Base-by-base conservation (phyloP, 306 rosid species). In the Clitoria ternatea region DNA sequence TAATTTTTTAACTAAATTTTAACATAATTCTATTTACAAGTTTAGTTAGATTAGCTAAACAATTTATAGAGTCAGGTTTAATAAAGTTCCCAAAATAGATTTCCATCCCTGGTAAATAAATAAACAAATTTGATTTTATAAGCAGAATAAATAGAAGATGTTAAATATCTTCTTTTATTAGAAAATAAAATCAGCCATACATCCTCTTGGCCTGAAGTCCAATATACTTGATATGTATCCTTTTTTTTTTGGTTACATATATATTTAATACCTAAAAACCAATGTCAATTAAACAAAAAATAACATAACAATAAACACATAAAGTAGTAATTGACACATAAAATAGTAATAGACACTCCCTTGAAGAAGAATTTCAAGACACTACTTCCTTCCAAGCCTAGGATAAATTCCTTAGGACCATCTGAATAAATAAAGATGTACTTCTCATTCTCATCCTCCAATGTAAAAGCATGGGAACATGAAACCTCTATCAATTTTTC, bases 371-470 rank as follows among this genome's bases (percentile, higher is more conserved):
- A 75, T 65, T 42, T 42, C 48, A 42, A 53, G 30, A 4, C 4
- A 15, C 30, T 43, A 22, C 67, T 30, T 42, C 18, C 23, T 29
- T 22, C 29, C 47, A 54, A 53, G 55, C 66, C 37, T 14, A 30
- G 67, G 30, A 75, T 52, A 55, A 75, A 75, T 75, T 75, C 74
- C 68, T 30, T 0, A 43, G 79, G 79, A 75, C 79, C 79, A 75
- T 32, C 0, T 55, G 68, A 75, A 66, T 61, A 49, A 30, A 49
- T 57, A 75, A 66, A 54, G 73, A 66, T 22, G 32, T 22, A 43
- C 33, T 29, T 75, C 74, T 54, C 61, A 65, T 75, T 75, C 79
- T 75, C 79, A 37, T 54, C 74, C 73, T 75, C 79, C 40, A 65
- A 42, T 43, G 67, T 14, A 32, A 74, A 68, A 55, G 71, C n/a